phyloP scores from a whole-genome alignment of 768 basidiomycete species.

The Leccinum sublutescens region DNA sequence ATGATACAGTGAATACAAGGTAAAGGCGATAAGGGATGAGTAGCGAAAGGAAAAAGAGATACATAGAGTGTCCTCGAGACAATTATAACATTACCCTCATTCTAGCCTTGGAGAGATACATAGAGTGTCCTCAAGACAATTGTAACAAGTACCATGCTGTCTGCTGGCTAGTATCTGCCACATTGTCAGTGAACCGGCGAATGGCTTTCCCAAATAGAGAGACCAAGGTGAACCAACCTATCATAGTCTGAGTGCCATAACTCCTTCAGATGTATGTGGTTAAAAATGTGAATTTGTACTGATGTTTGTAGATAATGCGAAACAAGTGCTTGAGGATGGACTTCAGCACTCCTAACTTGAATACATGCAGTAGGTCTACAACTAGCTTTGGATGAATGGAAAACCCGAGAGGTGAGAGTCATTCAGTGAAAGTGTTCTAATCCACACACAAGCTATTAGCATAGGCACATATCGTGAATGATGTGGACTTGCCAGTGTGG shows the following conservation, averaged over 20 bases:
- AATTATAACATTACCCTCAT: too few relatives aligned
- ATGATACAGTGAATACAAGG: too few relatives aligned
- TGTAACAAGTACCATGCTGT: constrained; percentile 36
- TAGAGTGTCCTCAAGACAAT: too few relatives aligned
- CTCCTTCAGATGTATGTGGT: neutral
- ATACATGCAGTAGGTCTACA: neutral
- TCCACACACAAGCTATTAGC: neutral
- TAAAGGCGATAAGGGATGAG: too few relatives aligned
- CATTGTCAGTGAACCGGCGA: constrained; percentile 35
- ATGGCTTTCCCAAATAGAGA: constrained; percentile 33
- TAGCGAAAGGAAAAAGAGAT: too few relatives aligned
- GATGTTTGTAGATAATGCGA: neutral
- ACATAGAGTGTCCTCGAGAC: too few relatives aligned
- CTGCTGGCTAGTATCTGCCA: constrained; percentile 37
- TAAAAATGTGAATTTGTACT: neutral
- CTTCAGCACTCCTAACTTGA: neutral
- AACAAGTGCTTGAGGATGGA: neutral
- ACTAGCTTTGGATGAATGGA: neutral
- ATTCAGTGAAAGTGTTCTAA: neutral
- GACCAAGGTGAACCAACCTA: neutral
- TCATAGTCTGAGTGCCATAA: neutral
- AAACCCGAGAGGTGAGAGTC: neutral
- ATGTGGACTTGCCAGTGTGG: constrained; percentile 7
- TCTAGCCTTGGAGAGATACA: too few relatives aligned
- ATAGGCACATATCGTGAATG: too few relatives aligned